phyloP scores from a whole-genome alignment of 1,284 basidiomycete genomes.

The Pseudozyma hubeiensis region DNA sequence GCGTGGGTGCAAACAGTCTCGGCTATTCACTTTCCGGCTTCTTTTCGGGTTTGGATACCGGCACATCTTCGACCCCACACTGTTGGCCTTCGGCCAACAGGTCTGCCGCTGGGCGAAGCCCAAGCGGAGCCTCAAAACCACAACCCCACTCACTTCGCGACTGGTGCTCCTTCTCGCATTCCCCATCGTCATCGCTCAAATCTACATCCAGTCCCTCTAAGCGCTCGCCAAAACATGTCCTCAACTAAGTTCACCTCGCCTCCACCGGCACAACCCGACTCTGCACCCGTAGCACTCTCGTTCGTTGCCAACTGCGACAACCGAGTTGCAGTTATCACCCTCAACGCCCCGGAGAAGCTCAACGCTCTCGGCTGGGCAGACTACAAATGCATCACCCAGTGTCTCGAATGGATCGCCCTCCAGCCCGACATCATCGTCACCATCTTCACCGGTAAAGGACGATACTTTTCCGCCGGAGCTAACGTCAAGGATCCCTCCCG shows the following conservation, averaged over 20 bases:
- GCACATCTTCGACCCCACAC: slow-evolving; percentile 7
- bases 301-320: slow-evolving; percentile 49
- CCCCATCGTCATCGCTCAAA: background rate
- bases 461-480: slow-evolving; percentile 57
- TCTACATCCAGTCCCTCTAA: background rate
- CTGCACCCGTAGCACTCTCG: slow-evolving; percentile 38
- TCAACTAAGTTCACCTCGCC: slow-evolving; percentile 16
- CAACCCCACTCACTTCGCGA: background rate
- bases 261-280: slow-evolving; percentile 23
- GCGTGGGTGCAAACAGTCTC: slow-evolving; percentile 10
- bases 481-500: slow-evolving; percentile 52
- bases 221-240: slow-evolving; percentile 13
- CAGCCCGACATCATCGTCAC: slow-evolving; percentile 48
- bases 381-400: slow-evolving; percentile 31
- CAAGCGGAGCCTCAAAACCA: slow-evolving; percentile 1
- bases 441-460: slow-evolving; percentile 51
- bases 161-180: background rate
- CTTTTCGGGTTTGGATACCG: slow-evolving; percentile 9
- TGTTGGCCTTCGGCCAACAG: no score
- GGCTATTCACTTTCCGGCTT: slow-evolving; percentile 27
- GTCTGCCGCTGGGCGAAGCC: no score
- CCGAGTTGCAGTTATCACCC: slow-evolving; percentile 44
- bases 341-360: slow-evolving; percentile 43
- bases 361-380: slow-evolving; percentile 44
- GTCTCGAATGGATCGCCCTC: slow-evolving; percentile 48